These are phyloP conservation scores for Sodiomyces alkalinus DNA, from an alignment of 2,329 filamentous ascomycete genomes.

Conservation along the genomic window DNA sequence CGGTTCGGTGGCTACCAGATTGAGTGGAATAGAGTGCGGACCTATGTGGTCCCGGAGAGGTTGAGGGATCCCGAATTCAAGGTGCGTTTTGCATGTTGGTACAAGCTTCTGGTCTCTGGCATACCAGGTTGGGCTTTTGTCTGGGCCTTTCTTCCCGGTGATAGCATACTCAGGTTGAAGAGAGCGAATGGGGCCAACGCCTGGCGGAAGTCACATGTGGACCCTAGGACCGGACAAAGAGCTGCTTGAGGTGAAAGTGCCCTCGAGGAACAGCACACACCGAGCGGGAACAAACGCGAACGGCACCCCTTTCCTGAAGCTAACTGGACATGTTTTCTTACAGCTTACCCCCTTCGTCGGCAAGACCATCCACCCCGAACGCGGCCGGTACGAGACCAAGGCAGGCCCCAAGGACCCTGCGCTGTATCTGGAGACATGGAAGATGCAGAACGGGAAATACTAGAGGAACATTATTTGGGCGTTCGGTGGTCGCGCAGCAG, in stretches of 20 bases:
- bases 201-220: too few relatives aligned
- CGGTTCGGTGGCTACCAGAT: constrained; percentile 73
- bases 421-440: constrained; percentile 51
- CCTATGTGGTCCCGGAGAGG: constrained; percentile 64
- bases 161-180: too few relatives aligned
- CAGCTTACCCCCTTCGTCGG: constrained; percentile 73
- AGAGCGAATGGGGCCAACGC: too few relatives aligned
- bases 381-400: constrained; percentile 39
- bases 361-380: constrained; percentile 34
- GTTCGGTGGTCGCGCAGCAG: not conserved
- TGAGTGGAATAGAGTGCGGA: constrained; percentile 78
- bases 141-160: not conserved
- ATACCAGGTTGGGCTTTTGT: not conserved
- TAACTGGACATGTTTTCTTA: too few relatives aligned
- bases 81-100: constrained; percentile 29
- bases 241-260: too few relatives aligned
- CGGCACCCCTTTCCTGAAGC: too few relatives aligned
- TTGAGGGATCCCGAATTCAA: constrained; percentile 47
- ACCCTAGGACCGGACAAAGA: too few relatives aligned
- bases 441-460: constrained; percentile 48
- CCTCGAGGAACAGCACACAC: too few relatives aligned
- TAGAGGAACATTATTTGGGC: too few relatives aligned
- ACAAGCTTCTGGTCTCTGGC: accelerated
- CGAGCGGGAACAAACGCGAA: too few relatives aligned
- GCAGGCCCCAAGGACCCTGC: constrained; percentile 44